A percentile compares a stretch with the other conserved stretches of the same genome.
Evolutionary conservation across 2,329 filamentous ascomycete genomes (phyloP).

Genomic region (Teratosphaeria nubilosa): DNA sequence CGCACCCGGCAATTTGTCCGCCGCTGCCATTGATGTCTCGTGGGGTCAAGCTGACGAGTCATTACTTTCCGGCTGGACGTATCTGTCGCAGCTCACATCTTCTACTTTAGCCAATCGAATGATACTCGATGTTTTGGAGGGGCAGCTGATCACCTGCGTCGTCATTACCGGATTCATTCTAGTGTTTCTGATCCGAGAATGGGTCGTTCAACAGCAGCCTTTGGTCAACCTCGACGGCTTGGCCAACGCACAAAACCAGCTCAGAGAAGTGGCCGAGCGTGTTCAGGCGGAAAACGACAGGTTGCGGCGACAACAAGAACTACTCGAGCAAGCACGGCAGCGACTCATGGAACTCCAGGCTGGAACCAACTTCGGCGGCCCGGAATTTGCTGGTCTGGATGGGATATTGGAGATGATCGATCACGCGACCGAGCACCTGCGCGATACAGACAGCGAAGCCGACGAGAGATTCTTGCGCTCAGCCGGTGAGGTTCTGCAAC

Average conservation of each 20-base stretch:
- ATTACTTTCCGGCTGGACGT: constrained; percentile 21
- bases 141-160: constrained; percentile 82
- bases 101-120: constrained; percentile 65
- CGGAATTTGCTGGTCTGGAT: constrained; percentile 17
- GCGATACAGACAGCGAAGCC: not conserved
- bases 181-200: constrained; percentile 93
- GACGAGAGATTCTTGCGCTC: not conserved
- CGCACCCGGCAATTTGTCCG: not conserved
- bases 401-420: constrained; percentile 16
- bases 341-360: constrained; percentile 17
- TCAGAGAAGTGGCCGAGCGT: constrained; percentile 14
- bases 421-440: constrained; percentile 11
- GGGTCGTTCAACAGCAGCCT: constrained; percentile 96
- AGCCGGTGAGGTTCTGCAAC: constrained; percentile 8
- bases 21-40: not conserved
- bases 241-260: constrained; percentile 16
- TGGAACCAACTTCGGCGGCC: constrained; percentile 6
- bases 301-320: constrained; percentile 16
- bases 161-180: constrained; percentile 92
- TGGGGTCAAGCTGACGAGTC: constrained; percentile 15
- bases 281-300: constrained; percentile 19
- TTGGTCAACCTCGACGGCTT: constrained; percentile 53
- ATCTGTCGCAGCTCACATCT: constrained; percentile 55
- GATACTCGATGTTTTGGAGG: constrained; percentile 76
- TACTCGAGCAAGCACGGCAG: constrained; percentile 18